Conservation (phyloP, 345 rosid species). For the Salix exigua region DNA sequence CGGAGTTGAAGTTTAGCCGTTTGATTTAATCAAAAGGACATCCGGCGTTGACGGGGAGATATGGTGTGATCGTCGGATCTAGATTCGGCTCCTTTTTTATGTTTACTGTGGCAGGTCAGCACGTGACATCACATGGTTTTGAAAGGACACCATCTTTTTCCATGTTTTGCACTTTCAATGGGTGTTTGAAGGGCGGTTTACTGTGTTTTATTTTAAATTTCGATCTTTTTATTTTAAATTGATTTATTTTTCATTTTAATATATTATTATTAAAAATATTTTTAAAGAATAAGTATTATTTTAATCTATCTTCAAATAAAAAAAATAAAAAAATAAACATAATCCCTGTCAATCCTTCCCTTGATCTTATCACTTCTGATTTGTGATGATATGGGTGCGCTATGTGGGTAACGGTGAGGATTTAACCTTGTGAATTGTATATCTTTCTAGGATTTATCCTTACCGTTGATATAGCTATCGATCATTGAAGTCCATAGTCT, state of each 20-base stretch:
- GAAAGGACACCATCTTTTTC: background rate
- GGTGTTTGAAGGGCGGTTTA: no score
- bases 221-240: no score
- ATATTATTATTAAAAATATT: no score
- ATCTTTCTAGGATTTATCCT: background rate
- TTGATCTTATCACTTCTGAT: background rate
- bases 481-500: background rate
- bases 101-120: slow-evolving; percentile 56
- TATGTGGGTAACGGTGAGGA: background rate
- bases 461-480: background rate
- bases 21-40: slow-evolving; percentile 35
- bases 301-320: no score
- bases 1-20: slow-evolving; percentile 24
- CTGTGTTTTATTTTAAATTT: no score
- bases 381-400: background rate
- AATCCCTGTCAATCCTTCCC: background rate
- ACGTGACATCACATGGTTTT: slow-evolving; percentile 44
- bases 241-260: no score
- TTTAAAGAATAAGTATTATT: no score
- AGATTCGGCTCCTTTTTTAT: slow-evolving; percentile 29
- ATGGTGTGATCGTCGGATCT: slow-evolving; percentile 54
- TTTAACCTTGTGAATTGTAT: background rate
- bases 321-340: no score
- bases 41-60: slow-evolving; percentile 45
- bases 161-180: background rate